Evolutionary conservation across 371 early-diverging fungal genomes (phyloP).

Genomic region (Zychaea mexicana): DNA sequence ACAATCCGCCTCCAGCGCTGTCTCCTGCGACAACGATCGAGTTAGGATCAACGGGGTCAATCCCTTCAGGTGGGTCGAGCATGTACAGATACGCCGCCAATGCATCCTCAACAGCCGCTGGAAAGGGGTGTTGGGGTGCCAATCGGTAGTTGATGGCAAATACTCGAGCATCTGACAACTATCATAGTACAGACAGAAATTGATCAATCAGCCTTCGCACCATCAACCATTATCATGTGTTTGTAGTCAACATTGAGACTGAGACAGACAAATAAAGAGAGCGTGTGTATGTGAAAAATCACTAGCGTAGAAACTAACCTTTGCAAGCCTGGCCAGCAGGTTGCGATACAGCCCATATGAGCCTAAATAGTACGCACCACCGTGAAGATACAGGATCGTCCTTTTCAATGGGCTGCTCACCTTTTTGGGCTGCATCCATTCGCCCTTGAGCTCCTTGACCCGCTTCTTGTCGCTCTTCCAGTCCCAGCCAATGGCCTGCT

Average conservation of each 20-base stretch:
- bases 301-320: slow-evolving; percentile 21
- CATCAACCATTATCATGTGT: background rate
- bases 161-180: slow-evolving; percentile 23
- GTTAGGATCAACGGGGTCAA: slow-evolving; percentile 51
- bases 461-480: slow-evolving; percentile 32
- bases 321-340: slow-evolving; percentile 40
- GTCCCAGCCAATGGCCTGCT: slow-evolving; percentile 40
- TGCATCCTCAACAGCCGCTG: slow-evolving; percentile 81
- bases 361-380: slow-evolving; percentile 70
- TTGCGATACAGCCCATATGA: slow-evolving; percentile 50
- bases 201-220: no score
- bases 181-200: no score
- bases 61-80: slow-evolving; percentile 50
- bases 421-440: slow-evolving; percentile 30
- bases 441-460: slow-evolving; percentile 30
- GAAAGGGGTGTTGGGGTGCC: slow-evolving; percentile 85
- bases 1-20: slow-evolving; percentile 75
- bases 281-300: background rate
- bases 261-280: no score
- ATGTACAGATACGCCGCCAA: slow-evolving; percentile 74
- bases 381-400: slow-evolving; percentile 65
- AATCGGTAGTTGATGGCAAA: slow-evolving; percentile 75
- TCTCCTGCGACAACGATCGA: slow-evolving; percentile 83
- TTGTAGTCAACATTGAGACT: no score
- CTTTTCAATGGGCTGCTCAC: background rate